Percentiles rank a stretch among this genome's conserved stretches.
These are phyloP conservation scores for Hippophae rhamnoides DNA, from an alignment of 306 rosid species.

Conservation along the genomic window DNA sequence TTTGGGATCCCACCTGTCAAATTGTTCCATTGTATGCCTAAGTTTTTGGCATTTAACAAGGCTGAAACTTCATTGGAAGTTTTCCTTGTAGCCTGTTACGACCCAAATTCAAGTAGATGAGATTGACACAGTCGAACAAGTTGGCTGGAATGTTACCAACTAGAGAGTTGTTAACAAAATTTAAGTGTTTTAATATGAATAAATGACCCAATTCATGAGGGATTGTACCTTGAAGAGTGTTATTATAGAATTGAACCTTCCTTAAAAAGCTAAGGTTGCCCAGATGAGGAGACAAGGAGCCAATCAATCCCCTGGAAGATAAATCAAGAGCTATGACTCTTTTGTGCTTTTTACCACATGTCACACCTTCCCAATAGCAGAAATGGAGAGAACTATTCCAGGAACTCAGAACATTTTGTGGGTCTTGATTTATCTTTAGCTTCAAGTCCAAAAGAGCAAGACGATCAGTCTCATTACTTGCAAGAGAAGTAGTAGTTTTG, in stretches of 20 bases:
- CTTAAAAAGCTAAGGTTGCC: constrained; percentile 23
- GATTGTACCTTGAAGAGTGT: constrained; percentile 6
- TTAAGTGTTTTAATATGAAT: not conserved
- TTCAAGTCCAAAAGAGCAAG: not conserved
- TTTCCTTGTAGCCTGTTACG: no score
- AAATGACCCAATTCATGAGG: constrained; percentile 22
- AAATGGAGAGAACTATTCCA: constrained; percentile 25
- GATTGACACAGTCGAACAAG: constrained; percentile 12
- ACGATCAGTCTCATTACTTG: no score
- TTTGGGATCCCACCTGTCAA: constrained; percentile 5
- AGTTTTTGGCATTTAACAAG: no score
- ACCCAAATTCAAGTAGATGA: not conserved
- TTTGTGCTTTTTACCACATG: constrained; percentile 7
- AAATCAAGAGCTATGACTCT: constrained; percentile 17
- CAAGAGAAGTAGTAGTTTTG: no score
- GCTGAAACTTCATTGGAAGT: no score
- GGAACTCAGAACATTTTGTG: constrained; percentile 6
- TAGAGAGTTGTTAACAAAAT: constrained; percentile 9
- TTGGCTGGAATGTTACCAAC: constrained; percentile 17
- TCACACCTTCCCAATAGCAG: constrained; percentile 25
- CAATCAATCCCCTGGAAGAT: not conserved
- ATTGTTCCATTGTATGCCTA: constrained; percentile 2
- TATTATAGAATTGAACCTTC: constrained; percentile 10
- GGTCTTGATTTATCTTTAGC: constrained; percentile 8
- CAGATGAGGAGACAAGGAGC: constrained; percentile 9